Percentiles rank a stretch among this genome's conserved stretches.
These are phyloP conservation scores for Xerocomus minutiporus DNA, from an alignment of 1,284 basidiomycete genomes.

Conservation along the genomic window DNA sequence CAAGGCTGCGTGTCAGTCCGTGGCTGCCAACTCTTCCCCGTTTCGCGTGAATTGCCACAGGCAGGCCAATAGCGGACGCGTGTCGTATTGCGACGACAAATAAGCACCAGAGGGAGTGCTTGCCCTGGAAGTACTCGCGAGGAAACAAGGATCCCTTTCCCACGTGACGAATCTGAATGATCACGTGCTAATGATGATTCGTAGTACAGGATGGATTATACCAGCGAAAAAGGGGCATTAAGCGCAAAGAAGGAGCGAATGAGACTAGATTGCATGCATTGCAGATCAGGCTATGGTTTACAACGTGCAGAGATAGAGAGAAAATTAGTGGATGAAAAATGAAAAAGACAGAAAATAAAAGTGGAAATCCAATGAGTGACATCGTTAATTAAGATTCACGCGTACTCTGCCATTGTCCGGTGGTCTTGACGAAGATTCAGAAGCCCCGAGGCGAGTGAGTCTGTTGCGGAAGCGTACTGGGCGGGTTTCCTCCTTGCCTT, in stretches of 20 bases:
- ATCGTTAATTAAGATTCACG: conserved; percentile 32
- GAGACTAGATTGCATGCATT: conserved; percentile 24
- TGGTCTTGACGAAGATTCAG: conserved; percentile 30
- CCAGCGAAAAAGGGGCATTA: conserved; percentile 1
- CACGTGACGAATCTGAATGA: conserved; percentile 25
- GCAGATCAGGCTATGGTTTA: conserved; percentile 25
- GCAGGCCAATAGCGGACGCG: not conserved
- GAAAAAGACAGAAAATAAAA: not conserved
- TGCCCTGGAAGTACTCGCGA: conserved; percentile 5
- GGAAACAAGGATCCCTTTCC: conserved; percentile 8
- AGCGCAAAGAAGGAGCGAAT: not conserved
- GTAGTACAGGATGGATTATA: not conserved
- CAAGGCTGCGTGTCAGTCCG: not conserved
- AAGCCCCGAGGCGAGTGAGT: conserved; percentile 25
- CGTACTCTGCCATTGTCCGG: conserved; percentile 35
- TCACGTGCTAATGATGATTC: conserved; percentile 20
- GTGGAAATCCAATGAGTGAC: conserved; percentile 18
- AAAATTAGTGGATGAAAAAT: conserved; percentile 1
- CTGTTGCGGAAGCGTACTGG: conserved; percentile 30
- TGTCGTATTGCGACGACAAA: conserved; percentile 1
- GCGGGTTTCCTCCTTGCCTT: conserved; percentile 23
- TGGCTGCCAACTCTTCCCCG: not conserved
- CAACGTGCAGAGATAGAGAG: conserved; percentile 26
- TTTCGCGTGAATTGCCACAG: not conserved
- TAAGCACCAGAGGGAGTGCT: conserved; percentile 4